A percentile compares a stretch with the other conserved stretches of the same genome.
Conservation (phyloP, 352 stramenopile species). For the Phytophthora megakarya region DNA sequence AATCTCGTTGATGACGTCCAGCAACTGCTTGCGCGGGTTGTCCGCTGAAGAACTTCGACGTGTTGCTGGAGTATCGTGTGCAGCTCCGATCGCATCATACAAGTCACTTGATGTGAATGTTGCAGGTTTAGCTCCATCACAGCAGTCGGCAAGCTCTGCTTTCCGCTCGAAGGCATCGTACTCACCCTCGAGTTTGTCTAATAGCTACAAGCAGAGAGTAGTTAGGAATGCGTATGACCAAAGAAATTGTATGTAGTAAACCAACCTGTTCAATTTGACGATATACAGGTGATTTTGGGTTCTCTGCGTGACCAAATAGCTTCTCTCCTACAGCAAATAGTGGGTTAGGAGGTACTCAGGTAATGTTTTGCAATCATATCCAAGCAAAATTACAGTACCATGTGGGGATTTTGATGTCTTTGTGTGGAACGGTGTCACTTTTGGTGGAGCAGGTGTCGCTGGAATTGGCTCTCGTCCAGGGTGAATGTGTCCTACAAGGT, state of each 20-base stretch:
- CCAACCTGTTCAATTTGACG: constrained; percentile 60
- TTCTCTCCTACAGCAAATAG: constrained; percentile 35
- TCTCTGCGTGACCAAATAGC: constrained; percentile 53
- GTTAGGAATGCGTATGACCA: neutral
- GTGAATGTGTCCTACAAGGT: constrained; percentile 64
- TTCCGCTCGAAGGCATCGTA: constrained; percentile 65
- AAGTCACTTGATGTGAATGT: constrained; percentile 71
- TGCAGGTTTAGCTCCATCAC: constrained; percentile 39
- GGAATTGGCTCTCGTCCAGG: constrained; percentile 46
- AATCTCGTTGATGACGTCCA: constrained; percentile 71
- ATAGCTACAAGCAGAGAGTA: constrained; percentile 34
- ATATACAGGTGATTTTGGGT: constrained; percentile 65
- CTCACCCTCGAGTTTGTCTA: constrained; percentile 49
- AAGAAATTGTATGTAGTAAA: neutral
- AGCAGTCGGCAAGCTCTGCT: constrained; percentile 42
- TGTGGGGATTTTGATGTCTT: constrained; percentile 30
- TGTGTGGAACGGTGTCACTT: constrained; percentile 29
- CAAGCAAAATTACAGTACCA: constrained; percentile 21
- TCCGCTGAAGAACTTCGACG: constrained; percentile 13
- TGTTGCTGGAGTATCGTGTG: constrained; percentile 46
- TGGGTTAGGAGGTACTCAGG: neutral
- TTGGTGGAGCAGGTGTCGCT: constrained; percentile 12
- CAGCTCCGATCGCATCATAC: constrained; percentile 72
- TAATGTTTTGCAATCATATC: neutral
- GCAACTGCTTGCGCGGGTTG: constrained; percentile 43